A percentile compares a stretch with the other conserved stretches of the same genome.
Evolutionary conservation across 495 filamentous ascomycete genomes (phyloP).

Genomic region (Aeminium ludgeri): DNA sequence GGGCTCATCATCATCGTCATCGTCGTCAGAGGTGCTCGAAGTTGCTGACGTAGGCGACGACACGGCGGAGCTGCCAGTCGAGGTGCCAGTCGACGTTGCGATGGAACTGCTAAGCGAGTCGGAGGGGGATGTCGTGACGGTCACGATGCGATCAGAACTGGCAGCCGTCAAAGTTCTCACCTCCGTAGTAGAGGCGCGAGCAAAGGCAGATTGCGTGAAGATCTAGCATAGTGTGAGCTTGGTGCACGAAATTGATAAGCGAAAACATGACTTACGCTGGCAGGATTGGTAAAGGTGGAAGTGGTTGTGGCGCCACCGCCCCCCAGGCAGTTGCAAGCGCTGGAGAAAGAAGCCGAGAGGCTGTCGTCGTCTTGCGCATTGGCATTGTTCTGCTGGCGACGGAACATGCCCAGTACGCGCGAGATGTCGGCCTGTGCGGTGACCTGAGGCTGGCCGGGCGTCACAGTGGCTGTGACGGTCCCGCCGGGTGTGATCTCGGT

Average conservation of each 20-base stretch:
- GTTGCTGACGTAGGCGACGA: too few relatives aligned
- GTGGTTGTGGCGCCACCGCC: constrained; percentile 9
- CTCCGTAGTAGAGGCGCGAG: background rate
- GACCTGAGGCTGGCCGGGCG: background rate
- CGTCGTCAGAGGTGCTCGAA: too few relatives aligned
- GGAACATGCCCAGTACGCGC: constrained; percentile 1
- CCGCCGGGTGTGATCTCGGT: constrained; percentile 1
- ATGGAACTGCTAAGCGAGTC: background rate
- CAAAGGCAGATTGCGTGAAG: background rate
- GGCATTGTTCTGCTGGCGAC: background rate
- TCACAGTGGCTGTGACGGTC: constrained; percentile 4
- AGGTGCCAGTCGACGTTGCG: too few relatives aligned
- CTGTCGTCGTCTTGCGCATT: background rate
- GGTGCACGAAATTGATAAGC: too few relatives aligned
- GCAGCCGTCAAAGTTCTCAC: background rate
- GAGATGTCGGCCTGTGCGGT: constrained; percentile 2
- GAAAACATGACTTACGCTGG: constrained; percentile 5
- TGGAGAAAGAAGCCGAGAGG: constrained; percentile 4
- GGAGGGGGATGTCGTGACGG: background rate
- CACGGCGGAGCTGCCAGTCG: too few relatives aligned
- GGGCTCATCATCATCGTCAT: background rate
- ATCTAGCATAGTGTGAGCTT: background rate
- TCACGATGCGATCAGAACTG: background rate
- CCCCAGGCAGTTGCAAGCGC: constrained; percentile 11
- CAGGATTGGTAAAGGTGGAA: constrained; percentile 11